Evolutionary conservation across 1,284 basidiomycete species (phyloP), one percentile per base, ranked within the genome.

Genomic region (Heliocybe sulcata): DNA sequence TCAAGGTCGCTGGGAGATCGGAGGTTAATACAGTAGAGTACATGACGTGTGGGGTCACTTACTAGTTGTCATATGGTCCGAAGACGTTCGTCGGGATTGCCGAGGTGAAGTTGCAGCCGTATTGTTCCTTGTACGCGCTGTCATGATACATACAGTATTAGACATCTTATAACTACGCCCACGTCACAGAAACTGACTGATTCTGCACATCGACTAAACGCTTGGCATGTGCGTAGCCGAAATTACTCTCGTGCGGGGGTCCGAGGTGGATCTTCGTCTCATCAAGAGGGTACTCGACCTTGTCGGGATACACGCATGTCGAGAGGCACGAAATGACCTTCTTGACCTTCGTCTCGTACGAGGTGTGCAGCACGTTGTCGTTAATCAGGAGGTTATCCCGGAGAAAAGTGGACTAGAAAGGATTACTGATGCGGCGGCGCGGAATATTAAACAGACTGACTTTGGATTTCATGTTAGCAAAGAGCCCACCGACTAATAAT

Each of bases 21-120:
- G 3, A 60, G 52, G 50, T 3, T 53, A 16, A 25, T 47, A 60
- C 33, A 56, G 51, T 22, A 42, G 14, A 31, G 29, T 12, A 31
- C 31, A 52, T 47, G 11, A 52, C 45, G 35, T 42, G 55, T 42
- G 42, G 31, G 22, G n/a, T n/a, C 54, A 26, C 77, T 54, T 58
- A 88, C 87, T 83, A 90, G 72, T 90, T 92, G 67, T 92, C 89
- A 63, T 89, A 68, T 1, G 87, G 87, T 8, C 93, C 92, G 65
- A 94, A 95, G 16, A 95, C 83, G 66, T 94, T 95, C 10, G 93
- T 95, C 1, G 93, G 93, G 64, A 96, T 95, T 11, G 92, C 92
- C 31, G 90, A 90, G 1, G 92, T 94, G 67, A 94, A 95, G 70
- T 91, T 90, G 71, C 83, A 84, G 10, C 92, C 93, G 63, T 87